Percentiles rank a stretch among this genome's conserved stretches.
These are phyloP conservation scores for Cochlearia excelsa DNA, from an alignment of 345 rosid species.

Conservation along the genomic window DNA sequence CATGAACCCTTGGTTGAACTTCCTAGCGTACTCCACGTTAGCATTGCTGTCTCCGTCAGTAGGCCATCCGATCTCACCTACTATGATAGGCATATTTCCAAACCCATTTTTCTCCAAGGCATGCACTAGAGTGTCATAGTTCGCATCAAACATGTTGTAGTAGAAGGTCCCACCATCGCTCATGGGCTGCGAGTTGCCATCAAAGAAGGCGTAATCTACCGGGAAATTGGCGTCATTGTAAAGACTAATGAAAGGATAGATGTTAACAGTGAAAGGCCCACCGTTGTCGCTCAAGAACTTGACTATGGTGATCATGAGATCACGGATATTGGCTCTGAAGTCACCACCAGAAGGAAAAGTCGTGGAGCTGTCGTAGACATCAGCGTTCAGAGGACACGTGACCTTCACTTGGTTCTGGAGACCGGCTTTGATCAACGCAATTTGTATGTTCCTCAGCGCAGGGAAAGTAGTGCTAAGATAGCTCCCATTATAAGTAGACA, in stretches of 20 bases:
- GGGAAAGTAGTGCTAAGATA: constrained; percentile 66
- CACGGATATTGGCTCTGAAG: constrained; percentile 77
- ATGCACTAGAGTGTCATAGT: constrained; percentile 75
- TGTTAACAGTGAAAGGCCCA: constrained; percentile 79
- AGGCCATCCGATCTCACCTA: constrained; percentile 97
- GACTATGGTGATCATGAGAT: constrained; percentile 67
- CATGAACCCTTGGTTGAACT: constrained; percentile 89
- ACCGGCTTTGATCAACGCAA: constrained; percentile 78
- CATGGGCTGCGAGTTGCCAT: constrained; percentile 58
- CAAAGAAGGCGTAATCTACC: constrained; percentile 82
- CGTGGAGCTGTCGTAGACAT: constrained; percentile 54
- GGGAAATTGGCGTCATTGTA: constrained; percentile 75
- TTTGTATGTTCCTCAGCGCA: constrained; percentile 71
- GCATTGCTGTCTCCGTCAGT: constrained; percentile 86
- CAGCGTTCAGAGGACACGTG: constrained; percentile 83
- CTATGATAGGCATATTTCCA: constrained; percentile 62
- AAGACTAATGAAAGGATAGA: constrained; percentile 92
- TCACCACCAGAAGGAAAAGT: constrained; percentile 76
- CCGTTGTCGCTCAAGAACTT: constrained; percentile 65
- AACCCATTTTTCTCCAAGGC: constrained; percentile 86
- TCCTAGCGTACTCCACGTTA: constrained; percentile 60
- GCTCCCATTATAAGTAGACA: constrained; percentile 71
- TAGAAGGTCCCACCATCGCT: constrained; percentile 65
- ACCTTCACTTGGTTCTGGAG: constrained; percentile 69
- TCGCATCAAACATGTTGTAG: constrained; percentile 85